These are phyloP conservation scores for Termitomyces sp. DNA, from an alignment of 768 basidiomycete genomes.

Conservation along the genomic window DNA sequence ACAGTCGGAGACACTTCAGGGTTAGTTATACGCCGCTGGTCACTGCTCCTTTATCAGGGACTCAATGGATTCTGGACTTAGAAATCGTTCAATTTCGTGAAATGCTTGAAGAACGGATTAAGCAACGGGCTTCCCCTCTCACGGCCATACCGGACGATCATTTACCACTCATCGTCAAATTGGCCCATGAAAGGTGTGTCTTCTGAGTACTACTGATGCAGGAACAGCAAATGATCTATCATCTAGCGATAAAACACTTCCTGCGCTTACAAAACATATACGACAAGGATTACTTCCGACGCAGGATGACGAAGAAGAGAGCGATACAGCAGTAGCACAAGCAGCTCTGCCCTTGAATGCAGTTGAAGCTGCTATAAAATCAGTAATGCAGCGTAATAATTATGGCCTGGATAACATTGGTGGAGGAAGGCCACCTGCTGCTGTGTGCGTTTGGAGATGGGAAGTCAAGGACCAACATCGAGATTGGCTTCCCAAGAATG, in stretches of 20 bases:
- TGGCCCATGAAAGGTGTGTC: conserved; percentile 78
- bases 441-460: conserved; percentile 82
- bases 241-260: conserved; percentile 65
- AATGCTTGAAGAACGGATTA: conserved; percentile 54
- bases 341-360: conserved; percentile 39
- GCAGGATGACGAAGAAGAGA: conserved; percentile 49
- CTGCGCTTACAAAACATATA: conserved; percentile 61
- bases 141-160: conserved; percentile 60
- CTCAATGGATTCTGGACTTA: conserved; percentile 21
- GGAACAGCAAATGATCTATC: neutral
- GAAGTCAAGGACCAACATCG: conserved; percentile 59
- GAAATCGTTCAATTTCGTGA: conserved; percentile 76
- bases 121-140: conserved; percentile 44
- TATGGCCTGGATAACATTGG: conserved; percentile 64
- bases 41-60: neutral
- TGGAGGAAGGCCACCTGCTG: conserved; percentile 50
- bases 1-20: conserved; percentile 76
- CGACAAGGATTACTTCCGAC: conserved; percentile 62
- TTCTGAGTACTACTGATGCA: neutral
- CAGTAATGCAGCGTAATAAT: conserved; percentile 62
- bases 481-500: conserved; percentile 64
- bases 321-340: conserved; percentile 24
- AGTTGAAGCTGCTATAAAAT: conserved; percentile 63
- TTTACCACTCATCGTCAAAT: conserved; percentile 70
- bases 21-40: conserved; percentile 29